These are phyloP conservation scores for Globisporangium perplexum DNA, from an alignment of 352 stramenopile species.

Conservation along the genomic window DNA sequence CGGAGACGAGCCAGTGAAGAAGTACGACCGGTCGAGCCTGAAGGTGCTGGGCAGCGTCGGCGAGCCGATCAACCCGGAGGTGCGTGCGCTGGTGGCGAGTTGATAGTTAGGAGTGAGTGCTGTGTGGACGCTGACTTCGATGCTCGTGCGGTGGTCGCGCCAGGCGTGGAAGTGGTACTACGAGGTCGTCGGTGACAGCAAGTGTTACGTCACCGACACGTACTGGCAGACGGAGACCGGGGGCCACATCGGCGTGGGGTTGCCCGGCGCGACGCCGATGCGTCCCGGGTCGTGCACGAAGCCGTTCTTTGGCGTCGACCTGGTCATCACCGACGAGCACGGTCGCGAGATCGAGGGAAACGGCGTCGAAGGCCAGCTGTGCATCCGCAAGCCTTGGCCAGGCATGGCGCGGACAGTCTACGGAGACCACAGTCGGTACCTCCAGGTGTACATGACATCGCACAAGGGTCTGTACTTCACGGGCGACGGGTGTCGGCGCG, in stretches of 20 bases:
- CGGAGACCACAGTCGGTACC: conserved; percentile 93
- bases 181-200: conserved; percentile 81
- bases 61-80: conserved; percentile 98
- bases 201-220: conserved; percentile 95
- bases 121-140: not conserved
- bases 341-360: conserved; percentile 87
- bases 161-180: conserved; percentile 96
- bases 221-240: conserved; percentile 99
- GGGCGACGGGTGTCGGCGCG: conserved; percentile 82
- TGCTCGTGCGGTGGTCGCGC: not conserved
- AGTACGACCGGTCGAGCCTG: conserved; percentile 94
- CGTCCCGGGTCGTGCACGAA: conserved; percentile 93
- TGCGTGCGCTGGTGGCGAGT: not conserved
- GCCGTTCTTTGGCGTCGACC: conserved; percentile 96
- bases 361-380: conserved; percentile 92
- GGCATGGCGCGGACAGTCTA: conserved; percentile 95
- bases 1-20: conserved; percentile 88
- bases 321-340: conserved; percentile 70
- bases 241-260: conserved; percentile 92
- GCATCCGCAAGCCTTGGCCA: conserved; percentile 95
- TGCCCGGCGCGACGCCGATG: conserved; percentile 88
- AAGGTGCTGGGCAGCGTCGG: conserved; percentile 96
- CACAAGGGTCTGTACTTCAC: conserved; percentile 98
- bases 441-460: conserved; percentile 94
- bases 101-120: not conserved